Evolutionary conservation across 345 rosid species (phyloP).

Genomic region (Turnera subulata): DNA sequence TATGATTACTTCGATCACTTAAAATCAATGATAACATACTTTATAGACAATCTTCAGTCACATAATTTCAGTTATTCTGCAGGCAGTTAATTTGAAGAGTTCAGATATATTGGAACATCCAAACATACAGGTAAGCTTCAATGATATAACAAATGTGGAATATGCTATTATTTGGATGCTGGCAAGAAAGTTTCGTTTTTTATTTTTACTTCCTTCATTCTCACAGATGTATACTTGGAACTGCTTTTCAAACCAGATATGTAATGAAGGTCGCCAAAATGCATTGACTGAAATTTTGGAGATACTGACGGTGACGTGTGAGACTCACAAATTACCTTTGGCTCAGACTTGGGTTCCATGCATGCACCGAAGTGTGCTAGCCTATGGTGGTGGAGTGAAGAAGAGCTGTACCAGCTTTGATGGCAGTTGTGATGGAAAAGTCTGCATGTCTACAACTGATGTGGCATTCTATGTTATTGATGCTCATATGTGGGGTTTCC

Average conservation of each 20-base stretch:
- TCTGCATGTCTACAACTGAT: slow-evolving; percentile 94
- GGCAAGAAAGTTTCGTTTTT: slow-evolving; percentile 23
- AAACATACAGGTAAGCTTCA: slow-evolving; percentile 59
- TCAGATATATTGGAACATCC: slow-evolving; percentile 74
- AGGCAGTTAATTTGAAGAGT: slow-evolving; percentile 92
- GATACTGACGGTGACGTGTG: slow-evolving; percentile 79
- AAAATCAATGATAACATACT: background rate
- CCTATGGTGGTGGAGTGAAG: slow-evolving; percentile 82
- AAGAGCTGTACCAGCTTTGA: slow-evolving; percentile 87
- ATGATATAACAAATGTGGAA: slow-evolving; percentile 12
- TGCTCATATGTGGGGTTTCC: slow-evolving; percentile 91
- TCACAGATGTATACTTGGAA: slow-evolving; percentile 37
- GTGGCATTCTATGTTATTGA: slow-evolving; percentile 82
- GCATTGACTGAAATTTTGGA: slow-evolving; percentile 89
- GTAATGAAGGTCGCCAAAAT: slow-evolving; percentile 80
- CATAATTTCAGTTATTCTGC: slow-evolving; percentile 40
- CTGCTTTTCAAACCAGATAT: slow-evolving; percentile 67
- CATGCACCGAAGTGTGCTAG: slow-evolving; percentile 77
- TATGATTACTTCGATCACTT: background rate
- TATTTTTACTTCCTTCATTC: slow-evolving; percentile 33
- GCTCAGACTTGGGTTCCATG: slow-evolving; percentile 99
- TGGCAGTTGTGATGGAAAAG: slow-evolving; percentile 80
- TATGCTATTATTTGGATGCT: slow-evolving; percentile 29
- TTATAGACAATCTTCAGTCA: slow-evolving; percentile 30
- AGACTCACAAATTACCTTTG: slow-evolving; percentile 78